Evolutionary conservation across 2,329 filamentous ascomycete genomes (phyloP).

Genomic region (Keithomyces neogunnii): DNA sequence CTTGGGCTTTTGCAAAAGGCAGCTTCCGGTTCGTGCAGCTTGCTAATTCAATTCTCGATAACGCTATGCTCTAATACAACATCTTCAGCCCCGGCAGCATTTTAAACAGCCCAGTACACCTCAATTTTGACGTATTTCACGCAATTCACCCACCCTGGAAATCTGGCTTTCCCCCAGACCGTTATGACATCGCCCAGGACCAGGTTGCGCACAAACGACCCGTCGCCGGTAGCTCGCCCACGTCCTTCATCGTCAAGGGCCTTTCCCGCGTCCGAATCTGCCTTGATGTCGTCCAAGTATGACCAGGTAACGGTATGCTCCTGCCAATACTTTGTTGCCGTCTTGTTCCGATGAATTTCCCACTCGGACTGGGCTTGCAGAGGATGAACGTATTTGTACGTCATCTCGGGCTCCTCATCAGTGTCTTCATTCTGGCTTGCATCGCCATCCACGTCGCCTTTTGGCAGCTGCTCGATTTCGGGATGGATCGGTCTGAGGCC

Average conservation of each 20-base stretch:
- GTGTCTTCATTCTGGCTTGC: background rate
- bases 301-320: conserved; percentile 46
- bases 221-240: conserved; percentile 41
- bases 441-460: background rate
- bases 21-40: background rate
- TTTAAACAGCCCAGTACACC: conserved; percentile 48
- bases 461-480: conserved; percentile 8
- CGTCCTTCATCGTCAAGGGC: conserved; percentile 35
- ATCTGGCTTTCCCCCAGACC: conserved; percentile 52
- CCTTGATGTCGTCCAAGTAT: conserved; percentile 37
- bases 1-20: background rate
- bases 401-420: conserved; percentile 7
- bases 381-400: conserved; percentile 27
- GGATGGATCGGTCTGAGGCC: conserved; percentile 30
- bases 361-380: conserved; percentile 25
- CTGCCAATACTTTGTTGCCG: conserved; percentile 23
- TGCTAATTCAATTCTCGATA: background rate
- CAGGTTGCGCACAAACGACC: conserved; percentile 46
- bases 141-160: conserved; percentile 43
- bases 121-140: conserved; percentile 43
- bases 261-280: conserved; percentile 30
- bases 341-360: conserved; percentile 40
- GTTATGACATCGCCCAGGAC: conserved; percentile 54
- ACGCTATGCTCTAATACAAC: background rate
- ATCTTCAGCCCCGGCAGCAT: background rate